Evolutionary conservation across 371 early-diverging fungal genomes (phyloP), one percentile per base, ranked within the genome.

Genomic region (Mucor sp.): DNA sequence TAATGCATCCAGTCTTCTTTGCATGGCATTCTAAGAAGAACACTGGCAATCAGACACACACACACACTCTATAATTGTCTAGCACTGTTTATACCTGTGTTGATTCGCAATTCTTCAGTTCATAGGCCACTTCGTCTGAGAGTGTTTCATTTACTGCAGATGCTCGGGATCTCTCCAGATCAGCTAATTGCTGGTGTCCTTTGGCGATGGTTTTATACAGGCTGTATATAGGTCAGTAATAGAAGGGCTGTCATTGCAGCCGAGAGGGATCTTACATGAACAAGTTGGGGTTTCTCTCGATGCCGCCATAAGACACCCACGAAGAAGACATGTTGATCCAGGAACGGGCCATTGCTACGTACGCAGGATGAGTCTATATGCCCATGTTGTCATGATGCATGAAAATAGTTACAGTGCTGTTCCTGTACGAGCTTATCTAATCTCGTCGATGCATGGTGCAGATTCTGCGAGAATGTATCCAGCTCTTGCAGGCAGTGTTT

Each of bases 261-360:
- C 33, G 11, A 61, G 19, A 30, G 6, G 0, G 48, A 19, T 17
- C 62, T 48, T 75, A 79, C 82, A 81, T 70, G 56, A 81, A 81
- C 28, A 81, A 47, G 21, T 63, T 67, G 0, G 82, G 76, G 65
- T 79, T 62, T 35, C 79, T 66, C 60, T 81, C 82, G 47, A 73
- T 70, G 2, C 71, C 77, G 17, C 82, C 82, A 74, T 75, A 81
- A 35, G 75, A 62, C 19, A 81, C 71, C 72, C 67, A 77, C 12
- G 71, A 58, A 21, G 72, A 73, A 15, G 76, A 72, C 21, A 79
- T 47, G 17, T 74, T 69, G 32, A 68, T 60, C 75, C 72, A 81
- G 58, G 62, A 32, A 2, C 63, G 53, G 8, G 71, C 43, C 27
- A 65, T 53, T 11, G 32, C 75, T 75, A 35, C 12, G 30, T 30